phyloP scores from a whole-genome alignment of 2,329 filamentous ascomycete genomes.

The Aplosporella prunicola region DNA sequence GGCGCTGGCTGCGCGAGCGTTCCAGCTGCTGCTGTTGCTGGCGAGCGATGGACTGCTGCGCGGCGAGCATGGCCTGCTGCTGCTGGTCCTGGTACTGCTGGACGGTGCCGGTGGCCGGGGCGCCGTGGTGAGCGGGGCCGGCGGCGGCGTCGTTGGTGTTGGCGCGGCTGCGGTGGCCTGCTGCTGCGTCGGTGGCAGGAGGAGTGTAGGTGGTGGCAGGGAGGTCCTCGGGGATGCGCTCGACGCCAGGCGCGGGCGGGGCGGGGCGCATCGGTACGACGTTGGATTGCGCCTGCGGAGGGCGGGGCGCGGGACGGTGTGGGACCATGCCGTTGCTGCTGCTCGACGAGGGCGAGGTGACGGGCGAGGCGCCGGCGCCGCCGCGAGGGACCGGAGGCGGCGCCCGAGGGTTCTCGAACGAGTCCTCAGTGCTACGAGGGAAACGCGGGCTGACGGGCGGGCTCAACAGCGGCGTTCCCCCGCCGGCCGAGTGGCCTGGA shows the following conservation, averaged over 20 bases:
- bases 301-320: constrained; percentile 74
- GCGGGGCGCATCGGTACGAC: constrained; percentile 48
- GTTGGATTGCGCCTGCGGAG: constrained; percentile 48
- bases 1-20: constrained; percentile 59
- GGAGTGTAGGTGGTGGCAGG: constrained; percentile 35
- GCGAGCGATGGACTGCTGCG: constrained; percentile 58
- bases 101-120: constrained; percentile 18
- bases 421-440: constrained; percentile 73
- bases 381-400: constrained; percentile 71
- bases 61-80: constrained; percentile 70
- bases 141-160: constrained; percentile 47
- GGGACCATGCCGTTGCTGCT: constrained; percentile 52
- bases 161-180: constrained; percentile 31
- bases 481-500: constrained; percentile 35
- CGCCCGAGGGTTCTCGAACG: constrained; percentile 93
- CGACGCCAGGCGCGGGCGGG: constrained; percentile 44
- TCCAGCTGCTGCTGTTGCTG: constrained; percentile 63
- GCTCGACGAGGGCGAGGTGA: constrained; percentile 31
- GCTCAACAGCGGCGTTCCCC: constrained; percentile 51
- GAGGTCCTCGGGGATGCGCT: constrained; percentile 23
- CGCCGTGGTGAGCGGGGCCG: constrained; percentile 18
- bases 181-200: constrained; percentile 19
- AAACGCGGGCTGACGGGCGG: constrained; percentile 79
- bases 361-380: constrained; percentile 36
- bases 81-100: constrained; percentile 61